Base-by-base conservation (phyloP, 2,329 filamentous ascomycete species). In the Claviceps fusiformis region DNA sequence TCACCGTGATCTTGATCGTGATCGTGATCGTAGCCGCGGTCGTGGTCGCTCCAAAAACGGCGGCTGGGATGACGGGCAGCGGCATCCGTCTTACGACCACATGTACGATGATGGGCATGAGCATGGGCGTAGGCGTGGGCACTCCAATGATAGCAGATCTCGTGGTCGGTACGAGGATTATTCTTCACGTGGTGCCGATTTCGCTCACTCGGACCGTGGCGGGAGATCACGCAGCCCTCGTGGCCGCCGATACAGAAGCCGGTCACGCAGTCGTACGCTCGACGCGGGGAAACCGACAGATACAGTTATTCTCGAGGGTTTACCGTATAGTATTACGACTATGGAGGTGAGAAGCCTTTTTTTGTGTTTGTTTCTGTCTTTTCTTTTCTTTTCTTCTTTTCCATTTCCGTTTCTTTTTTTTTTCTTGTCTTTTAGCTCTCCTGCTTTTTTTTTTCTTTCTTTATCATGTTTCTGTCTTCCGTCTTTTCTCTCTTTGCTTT, bases 221-320 rank as follows among this genome's bases (percentile, higher is more conserved):
- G 54, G 52, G 24, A 64, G 58, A 50, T 64, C 65, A 5, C 60
- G 61, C 41, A 68, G 67, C 8, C 64, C 62, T 2, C 61, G 63
- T 33, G 58, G 58, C 50, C 59, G 58, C 49, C 59, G 62, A 43
- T 59, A 62, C 44, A 65, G 66, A 45, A 69, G 67, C 55, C 63
- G 64, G 10, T 71, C 70, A 33, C 63, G 60, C 31, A 71, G 68
- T 55, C 70, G 65, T 39, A 65, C 59, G 39, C 66, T 65, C 51
- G 69, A 71, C 50, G 69, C 71, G 33, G 71, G 72, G 51, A 63
- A 61, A 56, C 75, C 75, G 37, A 76, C 70, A 59, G 71, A 77
- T 58, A 79, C 75, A 39, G 70, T 81, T 53, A 78, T 81, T 54
- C 68, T 82, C 47, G 78, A 82, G 62, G 77, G 77, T 54, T 61